Evolutionary conservation across 441 rosid species (phyloP).

Genomic region (Mallotus repandus): DNA sequence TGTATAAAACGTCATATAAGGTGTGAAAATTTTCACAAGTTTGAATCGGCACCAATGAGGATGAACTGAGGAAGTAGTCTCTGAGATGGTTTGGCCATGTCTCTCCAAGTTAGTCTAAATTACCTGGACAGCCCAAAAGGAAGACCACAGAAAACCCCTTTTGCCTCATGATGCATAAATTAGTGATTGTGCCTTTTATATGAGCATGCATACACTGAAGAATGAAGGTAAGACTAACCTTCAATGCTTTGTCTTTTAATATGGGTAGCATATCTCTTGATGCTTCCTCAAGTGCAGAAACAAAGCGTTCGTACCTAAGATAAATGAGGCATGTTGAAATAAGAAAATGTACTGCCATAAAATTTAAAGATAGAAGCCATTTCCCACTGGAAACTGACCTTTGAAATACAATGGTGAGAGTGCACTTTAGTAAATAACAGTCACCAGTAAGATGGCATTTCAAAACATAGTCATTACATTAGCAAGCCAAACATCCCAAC

Average conservation of each 20-base stretch:
- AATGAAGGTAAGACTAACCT: constrained; percentile 44
- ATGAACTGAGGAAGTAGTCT: constrained; percentile 3
- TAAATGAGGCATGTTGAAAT: constrained; percentile 12
- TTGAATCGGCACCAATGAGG: not conserved
- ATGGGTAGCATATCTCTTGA: constrained; percentile 86
- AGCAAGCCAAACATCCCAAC: not conserved
- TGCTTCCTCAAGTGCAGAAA: constrained; percentile 85
- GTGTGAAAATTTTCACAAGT: constrained; percentile 1
- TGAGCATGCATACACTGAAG: not conserved
- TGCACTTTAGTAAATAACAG: not conserved
- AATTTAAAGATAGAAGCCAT: not conserved
- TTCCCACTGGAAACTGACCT: not conserved
- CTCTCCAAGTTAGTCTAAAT: not conserved
- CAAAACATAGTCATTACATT: not conserved
- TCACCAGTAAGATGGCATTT: not conserved
- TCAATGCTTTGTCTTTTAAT: constrained; percentile 83
- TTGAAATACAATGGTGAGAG: not conserved
- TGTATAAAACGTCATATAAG: not conserved
- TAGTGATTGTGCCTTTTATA: not conserved
- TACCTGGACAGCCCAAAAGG: too few relatives aligned
- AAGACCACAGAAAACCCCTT: not conserved
- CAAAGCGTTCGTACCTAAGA: constrained; percentile 82
- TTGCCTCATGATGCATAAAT: not conserved
- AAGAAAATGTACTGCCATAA: constrained; percentile 7
- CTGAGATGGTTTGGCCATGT: not conserved